Evolutionary conservation across 2,329 filamentous ascomycete genomes (phyloP), one percentile per base, ranked within the genome.

Genomic region (Paramyrothecium sp.): DNA sequence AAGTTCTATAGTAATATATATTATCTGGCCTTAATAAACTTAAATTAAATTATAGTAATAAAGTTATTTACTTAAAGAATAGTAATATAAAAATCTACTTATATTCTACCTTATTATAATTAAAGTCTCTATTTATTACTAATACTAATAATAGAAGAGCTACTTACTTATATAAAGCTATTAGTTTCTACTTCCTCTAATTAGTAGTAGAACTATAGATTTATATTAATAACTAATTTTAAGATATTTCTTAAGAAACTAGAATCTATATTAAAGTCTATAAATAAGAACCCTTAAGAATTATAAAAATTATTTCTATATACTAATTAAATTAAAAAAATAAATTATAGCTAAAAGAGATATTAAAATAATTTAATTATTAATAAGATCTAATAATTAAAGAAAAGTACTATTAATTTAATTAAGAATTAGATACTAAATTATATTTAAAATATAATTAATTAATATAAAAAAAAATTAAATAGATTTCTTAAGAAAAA

Each of bases 121-220:
- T 48, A 48, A 8, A n/a, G 19, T n/a, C 16, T 17, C 10, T 17
- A 48, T 48, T 34, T 54, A 34, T 34, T n/a, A 48, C 10, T 48
- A 48, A 21, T 48, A 48, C 10, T 53, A 34, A 50, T 49, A 33
- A 58, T 55, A 58, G 56, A 38, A 53, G 47, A 44, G 22, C 16
- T 53, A 23, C 41, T 26, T 33, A 38, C 3, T n/a, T 41, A 10
- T 20, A 41, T 51, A 8, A 50, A 38, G 22, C 38, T 41, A 26
- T 34, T 50, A 51, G 26, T 20, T 21, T n/a, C 10, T n/a, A 48
- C 19, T 51, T 51, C 3, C 12, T 26, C 11, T 20, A 48, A 49
- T 55, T 22, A 46, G 48, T 16, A 47, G 13, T 20, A 48, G 33
- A 47, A 47, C 26, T 26, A 23, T 3, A 46, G 2, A 47, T 26